Percentiles rank a stretch among this genome's conserved stretches.
Conservation (phyloP, 1,284 basidiomycete species). For the Hypsizygus ulmarius region DNA sequence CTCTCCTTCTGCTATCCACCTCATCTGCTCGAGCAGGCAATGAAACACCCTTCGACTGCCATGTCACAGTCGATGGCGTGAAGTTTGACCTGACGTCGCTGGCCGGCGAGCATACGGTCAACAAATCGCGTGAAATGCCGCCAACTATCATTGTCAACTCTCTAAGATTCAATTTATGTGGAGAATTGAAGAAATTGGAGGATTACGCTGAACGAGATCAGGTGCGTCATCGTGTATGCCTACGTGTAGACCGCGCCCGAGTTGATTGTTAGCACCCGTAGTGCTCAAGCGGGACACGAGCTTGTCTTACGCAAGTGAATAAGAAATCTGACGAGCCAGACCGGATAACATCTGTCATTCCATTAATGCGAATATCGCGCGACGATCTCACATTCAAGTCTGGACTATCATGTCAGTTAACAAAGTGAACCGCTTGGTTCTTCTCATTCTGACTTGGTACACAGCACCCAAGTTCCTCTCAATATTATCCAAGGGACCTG, state of each 20-base stretch:
- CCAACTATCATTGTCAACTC: slow-evolving; percentile 49
- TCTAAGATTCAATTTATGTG: slow-evolving; percentile 58
- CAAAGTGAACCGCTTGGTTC: slow-evolving; percentile 8
- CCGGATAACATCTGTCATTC: slow-evolving; percentile 64
- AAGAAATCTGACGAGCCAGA: slow-evolving; percentile 50
- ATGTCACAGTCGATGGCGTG: slow-evolving; percentile 39
- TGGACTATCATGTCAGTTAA: slow-evolving; percentile 46
- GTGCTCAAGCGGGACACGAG: slow-evolving; percentile 68
- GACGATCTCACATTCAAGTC: slow-evolving; percentile 38
- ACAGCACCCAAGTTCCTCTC: slow-evolving; percentile 53
- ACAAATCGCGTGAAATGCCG: slow-evolving; percentile 42
- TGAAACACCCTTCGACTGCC: slow-evolving; percentile 51
- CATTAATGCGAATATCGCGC: slow-evolving; percentile 51
- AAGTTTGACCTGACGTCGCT: slow-evolving; percentile 62
- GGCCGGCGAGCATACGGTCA: slow-evolving; percentile 46
- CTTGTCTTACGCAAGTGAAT: slow-evolving; percentile 69
- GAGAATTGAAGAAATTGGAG: slow-evolving; percentile 48
- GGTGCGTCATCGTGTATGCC: slow-evolving; percentile 40
- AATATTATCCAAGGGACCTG: slow-evolving; percentile 57
- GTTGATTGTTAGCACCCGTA: slow-evolving; percentile 26
- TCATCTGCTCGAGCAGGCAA: slow-evolving; percentile 34
- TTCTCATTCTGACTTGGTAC: slow-evolving; percentile 13
- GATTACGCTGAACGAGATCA: slow-evolving; percentile 59
- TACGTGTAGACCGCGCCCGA: not conserved
- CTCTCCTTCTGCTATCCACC: slow-evolving; percentile 34